phyloP scores from a whole-genome alignment of 208 protist genomes.

The Endotrypanum monterogeii region DNA sequence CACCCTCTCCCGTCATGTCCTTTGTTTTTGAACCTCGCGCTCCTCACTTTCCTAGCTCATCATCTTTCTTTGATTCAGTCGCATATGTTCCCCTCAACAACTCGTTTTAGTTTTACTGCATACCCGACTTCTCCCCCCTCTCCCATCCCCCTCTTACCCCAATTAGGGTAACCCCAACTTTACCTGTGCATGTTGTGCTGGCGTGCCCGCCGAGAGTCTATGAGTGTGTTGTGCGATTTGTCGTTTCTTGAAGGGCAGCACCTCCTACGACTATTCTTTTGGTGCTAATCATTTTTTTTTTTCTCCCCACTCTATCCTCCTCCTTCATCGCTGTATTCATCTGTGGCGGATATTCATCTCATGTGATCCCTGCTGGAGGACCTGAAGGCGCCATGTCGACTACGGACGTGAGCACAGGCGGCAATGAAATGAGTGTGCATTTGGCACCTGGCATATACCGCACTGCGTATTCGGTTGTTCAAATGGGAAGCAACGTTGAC shows the following conservation, averaged over 20 bases:
- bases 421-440: neutral
- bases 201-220: neutral
- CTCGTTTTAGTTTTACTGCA: no score
- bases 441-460: constrained; percentile 7
- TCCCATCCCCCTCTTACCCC: no score
- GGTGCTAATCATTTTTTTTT: neutral
- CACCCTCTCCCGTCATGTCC: no score
- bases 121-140: no score
- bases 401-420: neutral
- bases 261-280: no score
- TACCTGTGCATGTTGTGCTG: neutral
- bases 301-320: neutral
- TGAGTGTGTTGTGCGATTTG: neutral
- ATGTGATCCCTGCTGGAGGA: neutral
- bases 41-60: no score
- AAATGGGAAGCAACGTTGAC: neutral
- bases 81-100: no score
- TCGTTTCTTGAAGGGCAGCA: neutral
- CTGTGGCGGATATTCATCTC: neutral
- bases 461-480: neutral
- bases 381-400: neutral
- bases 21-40: no score
- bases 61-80: no score
- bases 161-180: neutral
- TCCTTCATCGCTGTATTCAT: neutral